Evolutionary conservation across 2,329 filamentous ascomycete species (phyloP), one percentile per base, ranked within the genome.

Genomic region (Pochonia chlamydosporia): DNA sequence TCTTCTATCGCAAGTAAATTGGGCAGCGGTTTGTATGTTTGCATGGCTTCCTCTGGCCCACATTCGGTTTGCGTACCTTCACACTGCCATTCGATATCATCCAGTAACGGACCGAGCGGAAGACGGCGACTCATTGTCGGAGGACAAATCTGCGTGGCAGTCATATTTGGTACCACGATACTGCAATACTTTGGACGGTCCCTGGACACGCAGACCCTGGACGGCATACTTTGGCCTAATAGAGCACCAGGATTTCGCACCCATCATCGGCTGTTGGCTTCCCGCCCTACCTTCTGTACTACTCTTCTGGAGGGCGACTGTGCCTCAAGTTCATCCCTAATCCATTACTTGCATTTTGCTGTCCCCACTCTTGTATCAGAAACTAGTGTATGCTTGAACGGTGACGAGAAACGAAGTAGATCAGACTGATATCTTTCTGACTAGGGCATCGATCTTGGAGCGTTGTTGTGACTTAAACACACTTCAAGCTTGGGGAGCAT

Each of bases 1-100:
- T 51, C 20, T 51, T 51, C 30, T 51, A 51, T 25, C 49, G 49
- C 26, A 51, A 51, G 40, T 51, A 51, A 42, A n/a, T 4, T 13
- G 20, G 35, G 35, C 5, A 23, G 35, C 6, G 16, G 31, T 18
- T 18, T 35, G 31, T 16, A 39, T 18, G 18, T 18, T 14, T 39
- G n/a, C 31, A 33, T 3, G 16, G 14, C 20, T 44, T 37, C 35
- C 31, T 18, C 31, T 6, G n/a, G n/a, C 14, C 26, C 18, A 43
- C 41, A 35, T 28, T 43, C 26, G 37, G n/a, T 40, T 24, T 14
- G 14, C 37, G n/a, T n/a, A 35, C 5, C 7, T 16, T n/a, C 31
- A 10, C n/a, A 4, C 31, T 35, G 9, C 14, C 10, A 35, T 10
- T 6, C 7, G 14, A 18, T 35, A 6, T 10, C n/a, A 18, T 39